These are phyloP conservation scores for Kodamaea nitidulidarum DNA, from an alignment of 805 yeast species.

Conservation along the genomic window DNA sequence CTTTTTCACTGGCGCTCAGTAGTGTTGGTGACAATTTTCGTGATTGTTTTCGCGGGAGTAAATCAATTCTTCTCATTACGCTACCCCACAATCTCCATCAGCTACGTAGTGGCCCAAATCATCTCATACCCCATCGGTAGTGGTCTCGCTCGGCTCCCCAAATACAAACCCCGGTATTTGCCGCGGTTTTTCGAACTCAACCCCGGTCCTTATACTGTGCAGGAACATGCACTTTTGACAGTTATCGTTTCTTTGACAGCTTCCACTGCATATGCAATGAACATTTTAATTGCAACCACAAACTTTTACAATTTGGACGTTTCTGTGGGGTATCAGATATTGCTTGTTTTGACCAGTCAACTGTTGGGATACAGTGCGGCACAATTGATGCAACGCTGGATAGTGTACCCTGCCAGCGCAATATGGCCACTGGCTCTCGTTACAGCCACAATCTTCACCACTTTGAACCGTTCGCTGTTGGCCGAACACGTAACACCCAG, in stretches of 20 bases:
- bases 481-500: constrained; percentile 10
- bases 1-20: constrained; percentile 21
- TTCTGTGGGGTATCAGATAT: constrained; percentile 24
- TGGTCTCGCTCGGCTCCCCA: constrained; percentile 15
- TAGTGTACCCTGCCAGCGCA: constrained; percentile 48
- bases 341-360: constrained; percentile 22
- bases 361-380: constrained; percentile 29
- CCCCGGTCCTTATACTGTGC: constrained; percentile 19
- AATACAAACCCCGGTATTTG: constrained; percentile 7
- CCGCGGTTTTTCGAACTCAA: constrained; percentile 18
- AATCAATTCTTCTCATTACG: constrained; percentile 24
- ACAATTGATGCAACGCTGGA: constrained; percentile 25
- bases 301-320: constrained; percentile 13
- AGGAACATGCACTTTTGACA: constrained; percentile 22
- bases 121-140: constrained; percentile 23
- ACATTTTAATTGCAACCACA: constrained; percentile 20
- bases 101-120: constrained; percentile 23
- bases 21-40: constrained; percentile 17
- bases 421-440: constrained; percentile 46
- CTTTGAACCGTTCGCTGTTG: constrained; percentile 12
- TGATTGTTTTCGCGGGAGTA: constrained; percentile 24
- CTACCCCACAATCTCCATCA: constrained; percentile 22
- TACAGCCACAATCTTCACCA: constrained; percentile 19
- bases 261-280: constrained; percentile 21
- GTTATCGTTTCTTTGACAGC: constrained; percentile 20